phyloP scores from a whole-genome alignment of 1,284 basidiomycete species.

The Cutaneotrichosporon cutaneum region DNA sequence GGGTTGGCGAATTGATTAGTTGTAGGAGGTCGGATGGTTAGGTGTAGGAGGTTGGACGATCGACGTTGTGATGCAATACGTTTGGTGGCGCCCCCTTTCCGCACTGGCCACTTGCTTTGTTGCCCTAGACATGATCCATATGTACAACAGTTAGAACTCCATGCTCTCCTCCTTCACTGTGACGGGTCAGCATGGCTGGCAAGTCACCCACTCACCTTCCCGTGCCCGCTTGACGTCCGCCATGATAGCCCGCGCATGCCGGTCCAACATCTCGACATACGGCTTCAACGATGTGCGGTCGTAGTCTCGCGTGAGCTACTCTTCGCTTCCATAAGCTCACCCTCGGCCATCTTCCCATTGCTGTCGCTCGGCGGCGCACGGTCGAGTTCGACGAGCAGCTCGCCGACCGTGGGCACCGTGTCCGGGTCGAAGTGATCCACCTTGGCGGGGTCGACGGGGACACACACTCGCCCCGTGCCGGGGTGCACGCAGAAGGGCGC shows the following conservation, averaged over 20 bases:
- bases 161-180: constrained; percentile 36
- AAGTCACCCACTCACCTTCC: not conserved
- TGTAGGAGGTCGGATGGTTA: too few species aligned
- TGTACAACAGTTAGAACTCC: constrained; percentile 32
- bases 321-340: not conserved
- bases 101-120: too few species aligned
- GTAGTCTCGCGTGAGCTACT: constrained; percentile 48
- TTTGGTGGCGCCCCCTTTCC: too few species aligned
- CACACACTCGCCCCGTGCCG: constrained; percentile 85
- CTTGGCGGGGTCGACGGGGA: constrained; percentile 76
- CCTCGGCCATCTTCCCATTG: constrained; percentile 17
- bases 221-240: constrained; percentile 38
- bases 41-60: too few species aligned
- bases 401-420: constrained; percentile 77
- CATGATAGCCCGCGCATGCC: constrained; percentile 60
- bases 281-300: constrained; percentile 66
- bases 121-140: constrained; percentile 9
- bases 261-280: constrained; percentile 86
- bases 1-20: not conserved
- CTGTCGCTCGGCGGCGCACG: constrained; percentile 14
- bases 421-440: constrained; percentile 86
- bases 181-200: not conserved
- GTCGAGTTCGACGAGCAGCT: constrained; percentile 74
- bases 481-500: constrained; percentile 97
- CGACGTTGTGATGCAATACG: too few species aligned